Percentiles rank a stretch among this genome's conserved stretches.
Conservation (phyloP, 2,329 filamentous ascomycete genomes). For the Colletotrichum sp. region DNA sequence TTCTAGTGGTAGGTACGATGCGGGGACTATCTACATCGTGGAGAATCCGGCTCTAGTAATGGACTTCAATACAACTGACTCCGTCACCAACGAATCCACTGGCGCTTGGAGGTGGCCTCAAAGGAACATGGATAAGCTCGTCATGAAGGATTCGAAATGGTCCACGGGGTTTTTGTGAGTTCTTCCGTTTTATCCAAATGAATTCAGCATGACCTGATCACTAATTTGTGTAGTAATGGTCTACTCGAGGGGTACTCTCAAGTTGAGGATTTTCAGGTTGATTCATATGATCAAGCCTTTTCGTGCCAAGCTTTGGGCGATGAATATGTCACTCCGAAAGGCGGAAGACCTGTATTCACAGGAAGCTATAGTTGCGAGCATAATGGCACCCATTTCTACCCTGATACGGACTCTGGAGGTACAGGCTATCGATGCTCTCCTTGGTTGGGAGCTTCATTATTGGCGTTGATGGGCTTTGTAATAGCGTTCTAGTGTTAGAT, state of each 20-base stretch:
- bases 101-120: neutral
- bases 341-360: neutral
- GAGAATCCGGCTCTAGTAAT: neutral
- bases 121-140: neutral
- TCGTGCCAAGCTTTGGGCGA: neutral
- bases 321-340: neutral
- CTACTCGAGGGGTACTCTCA: neutral
- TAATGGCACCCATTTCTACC: neutral
- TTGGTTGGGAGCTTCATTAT: neutral
- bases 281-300: neutral
- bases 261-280: neutral
- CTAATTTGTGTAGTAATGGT: neutral
- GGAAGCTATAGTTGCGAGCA: neutral
- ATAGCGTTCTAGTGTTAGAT: neutral
- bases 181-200: neutral
- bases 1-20: neutral
- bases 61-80: neutral
- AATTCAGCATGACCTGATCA: neutral
- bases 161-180: neutral
- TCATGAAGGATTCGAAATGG: neutral
- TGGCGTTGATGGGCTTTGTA: neutral
- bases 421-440: neutral
- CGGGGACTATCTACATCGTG: neutral
- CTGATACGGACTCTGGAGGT: neutral
- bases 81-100: neutral